Evolutionary conservation across 2,329 filamentous ascomycete species (phyloP).

Genomic region (Diaporthe citri): DNA sequence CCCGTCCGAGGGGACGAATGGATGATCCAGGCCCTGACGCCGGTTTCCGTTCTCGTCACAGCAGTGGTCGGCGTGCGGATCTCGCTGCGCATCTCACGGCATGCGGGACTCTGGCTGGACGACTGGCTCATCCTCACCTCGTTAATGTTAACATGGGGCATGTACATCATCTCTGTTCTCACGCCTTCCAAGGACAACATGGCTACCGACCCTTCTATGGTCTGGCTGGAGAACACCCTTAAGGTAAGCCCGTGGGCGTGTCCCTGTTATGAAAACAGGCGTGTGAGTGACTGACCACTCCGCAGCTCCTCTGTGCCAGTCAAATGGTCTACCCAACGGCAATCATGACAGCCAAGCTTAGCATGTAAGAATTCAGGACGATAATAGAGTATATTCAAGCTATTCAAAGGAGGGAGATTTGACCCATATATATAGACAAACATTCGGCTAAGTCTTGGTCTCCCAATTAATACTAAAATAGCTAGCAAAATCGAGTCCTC

Average conservation of each 20-base stretch:
- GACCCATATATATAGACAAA: too few relatives aligned
- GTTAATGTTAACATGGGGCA: neutral
- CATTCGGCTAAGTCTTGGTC: too few relatives aligned
- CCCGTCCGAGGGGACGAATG: neutral
- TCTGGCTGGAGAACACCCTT: neutral
- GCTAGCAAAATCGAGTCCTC: too few relatives aligned
- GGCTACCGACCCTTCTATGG: constrained; percentile 12
- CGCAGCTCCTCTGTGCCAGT: constrained; percentile 1
- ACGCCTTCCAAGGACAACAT: neutral
- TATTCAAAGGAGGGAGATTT: too few relatives aligned
- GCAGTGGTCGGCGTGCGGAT: constrained; percentile 9
- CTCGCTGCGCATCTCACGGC: constrained; percentile 1
- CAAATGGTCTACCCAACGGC: constrained; percentile 10
- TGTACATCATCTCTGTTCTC: neutral
- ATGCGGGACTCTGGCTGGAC: constrained; percentile 8
- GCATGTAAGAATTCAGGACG: too few relatives aligned
- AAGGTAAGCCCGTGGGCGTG: neutral
- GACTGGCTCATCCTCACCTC: constrained; percentile 5
- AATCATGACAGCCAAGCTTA: constrained; percentile 24
- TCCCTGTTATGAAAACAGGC: neutral
- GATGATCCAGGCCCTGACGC: constrained; percentile 4
- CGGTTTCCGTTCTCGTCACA: constrained; percentile 13
- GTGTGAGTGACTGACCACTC: too few relatives aligned
- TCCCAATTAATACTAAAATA: too few relatives aligned
- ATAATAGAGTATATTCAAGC: too few relatives aligned